phyloP scores from a whole-genome alignment of 2,329 filamentous ascomycete species.

The Xylariaceae sp. region DNA sequence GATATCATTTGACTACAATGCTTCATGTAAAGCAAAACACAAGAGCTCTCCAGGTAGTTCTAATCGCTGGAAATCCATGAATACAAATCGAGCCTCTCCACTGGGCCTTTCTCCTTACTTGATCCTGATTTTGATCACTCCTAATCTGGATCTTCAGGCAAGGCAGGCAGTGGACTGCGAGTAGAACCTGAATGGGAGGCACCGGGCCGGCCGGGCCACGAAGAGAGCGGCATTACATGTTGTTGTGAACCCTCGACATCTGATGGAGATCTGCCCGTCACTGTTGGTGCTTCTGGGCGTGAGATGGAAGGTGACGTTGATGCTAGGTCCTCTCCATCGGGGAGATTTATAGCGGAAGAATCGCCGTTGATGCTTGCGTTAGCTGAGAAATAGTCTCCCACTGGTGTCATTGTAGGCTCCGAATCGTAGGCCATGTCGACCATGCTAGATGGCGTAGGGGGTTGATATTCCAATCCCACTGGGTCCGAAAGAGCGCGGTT shows the following conservation, averaged over 20 bases:
- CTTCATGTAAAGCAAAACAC: no score
- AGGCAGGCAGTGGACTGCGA: slow-evolving; percentile 42
- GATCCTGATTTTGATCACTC: background rate
- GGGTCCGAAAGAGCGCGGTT: slow-evolving; percentile 24
- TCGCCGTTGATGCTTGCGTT: slow-evolving; percentile 15
- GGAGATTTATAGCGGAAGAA: slow-evolving; percentile 2
- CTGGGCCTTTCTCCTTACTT: no score
- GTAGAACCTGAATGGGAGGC: slow-evolving; percentile 20
- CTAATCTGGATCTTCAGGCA: slow-evolving; percentile 36
- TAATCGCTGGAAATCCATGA: no score
- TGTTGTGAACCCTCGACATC: slow-evolving; percentile 17
- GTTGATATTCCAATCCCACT: slow-evolving; percentile 16
- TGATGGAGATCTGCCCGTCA: no score
- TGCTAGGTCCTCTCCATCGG: slow-evolving; percentile 1
- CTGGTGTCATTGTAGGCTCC: slow-evolving; percentile 27
- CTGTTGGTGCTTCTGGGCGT: no score
- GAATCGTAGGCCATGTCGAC: slow-evolving; percentile 31
- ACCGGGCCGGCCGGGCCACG: slow-evolving; percentile 18
- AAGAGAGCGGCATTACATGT: slow-evolving; percentile 6
- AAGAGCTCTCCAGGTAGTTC: no score
- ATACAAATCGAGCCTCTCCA: no score
- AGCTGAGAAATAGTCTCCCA: slow-evolving; percentile 24
- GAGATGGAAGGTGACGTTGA: slow-evolving; percentile 15
- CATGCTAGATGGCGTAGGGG: slow-evolving; percentile 26
- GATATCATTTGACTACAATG: no score